Base-by-base conservation (phyloP, 768 basidiomycete species). In the Amanita thiersii region DNA sequence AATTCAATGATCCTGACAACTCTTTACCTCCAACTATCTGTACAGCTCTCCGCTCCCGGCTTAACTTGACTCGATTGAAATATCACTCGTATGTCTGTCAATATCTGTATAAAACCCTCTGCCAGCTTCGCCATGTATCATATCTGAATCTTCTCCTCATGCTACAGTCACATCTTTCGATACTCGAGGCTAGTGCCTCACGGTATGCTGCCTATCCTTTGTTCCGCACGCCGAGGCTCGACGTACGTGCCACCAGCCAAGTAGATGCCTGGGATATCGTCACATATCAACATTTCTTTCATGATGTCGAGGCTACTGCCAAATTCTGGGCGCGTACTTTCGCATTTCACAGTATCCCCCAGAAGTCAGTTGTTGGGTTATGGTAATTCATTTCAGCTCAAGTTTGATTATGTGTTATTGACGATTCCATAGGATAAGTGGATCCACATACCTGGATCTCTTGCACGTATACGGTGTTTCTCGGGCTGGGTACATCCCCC, bases 401-500 rank as follows among this genome's bases (percentile, higher is more conserved):
- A 37, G 12, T 25, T 33, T 19, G 17, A 17, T 29, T 12, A 38
- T 35, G 20, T 10, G n/a, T 39, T n/a, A 24, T 43, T 14, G 48
- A 40, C 29, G 40, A 20, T n/a, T 39, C 47, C 51, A 3, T 37
- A 88, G 86, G 86, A 60, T 87, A 26, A 69, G 77, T 23, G 86
- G 86, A 8, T 77, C 81, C 64, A 73, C 75, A 17, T 87, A 87
- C 54, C 57, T 64, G 33, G 84, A 88, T 55, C 72, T 79, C 23
- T 61, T 87, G n/a, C 78, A 82, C 48, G 78, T 87, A 45, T 86
- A 86, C 53, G 78, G 77, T 39, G 63, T 88, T 45, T 78, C 81
- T 7, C 68, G 84, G 53, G 86, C 85, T 4, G 83, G 83, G 4
- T 87, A 79, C 56, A 62, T 85, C 46, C 86, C 86, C 0, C 85